Evolutionary conservation across 306 rosid genomes (phyloP).

Genomic region (Senna siamea): DNA sequence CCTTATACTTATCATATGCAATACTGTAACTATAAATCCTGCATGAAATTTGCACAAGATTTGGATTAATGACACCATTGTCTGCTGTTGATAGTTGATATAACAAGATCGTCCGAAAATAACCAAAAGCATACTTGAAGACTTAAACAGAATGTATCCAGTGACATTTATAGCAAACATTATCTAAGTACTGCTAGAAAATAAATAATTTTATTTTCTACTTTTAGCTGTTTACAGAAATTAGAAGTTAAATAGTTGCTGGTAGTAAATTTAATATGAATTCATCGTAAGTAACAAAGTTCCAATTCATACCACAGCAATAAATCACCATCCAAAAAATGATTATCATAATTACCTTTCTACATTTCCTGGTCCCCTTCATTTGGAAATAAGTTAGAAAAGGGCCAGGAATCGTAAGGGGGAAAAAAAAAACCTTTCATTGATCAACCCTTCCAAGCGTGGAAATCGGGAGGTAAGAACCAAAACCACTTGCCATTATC

Average conservation of each 20-base stretch:
- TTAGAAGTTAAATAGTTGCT: background rate
- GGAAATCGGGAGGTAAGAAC: background rate
- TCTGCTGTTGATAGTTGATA: slow-evolving; percentile 13
- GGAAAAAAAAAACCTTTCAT: background rate
- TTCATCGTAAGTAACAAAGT: background rate
- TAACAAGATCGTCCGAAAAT: background rate
- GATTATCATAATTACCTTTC: background rate
- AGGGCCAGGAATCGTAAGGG: slow-evolving; percentile 13
- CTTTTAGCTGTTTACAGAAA: background rate
- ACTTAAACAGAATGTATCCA: background rate
- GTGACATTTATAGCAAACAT: background rate
- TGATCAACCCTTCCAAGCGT: background rate
- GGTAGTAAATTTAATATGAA: slow-evolving; percentile 13
- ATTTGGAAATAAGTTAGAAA: background rate
- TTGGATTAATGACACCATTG: slow-evolving; percentile 19
- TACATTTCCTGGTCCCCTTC: background rate
- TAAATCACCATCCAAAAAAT: background rate
- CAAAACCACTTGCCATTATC: background rate
- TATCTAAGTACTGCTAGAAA: background rate
- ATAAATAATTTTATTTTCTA: background rate
- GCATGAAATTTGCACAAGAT: slow-evolving; percentile 36
- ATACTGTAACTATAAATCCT: background rate
- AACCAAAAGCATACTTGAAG: background rate
- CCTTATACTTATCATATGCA: slow-evolving; percentile 27
- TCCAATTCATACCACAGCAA: slow-evolving; percentile 14